phyloP scores from a whole-genome alignment of 2,329 filamentous ascomycete genomes.

The Sarocladium oryzae region DNA sequence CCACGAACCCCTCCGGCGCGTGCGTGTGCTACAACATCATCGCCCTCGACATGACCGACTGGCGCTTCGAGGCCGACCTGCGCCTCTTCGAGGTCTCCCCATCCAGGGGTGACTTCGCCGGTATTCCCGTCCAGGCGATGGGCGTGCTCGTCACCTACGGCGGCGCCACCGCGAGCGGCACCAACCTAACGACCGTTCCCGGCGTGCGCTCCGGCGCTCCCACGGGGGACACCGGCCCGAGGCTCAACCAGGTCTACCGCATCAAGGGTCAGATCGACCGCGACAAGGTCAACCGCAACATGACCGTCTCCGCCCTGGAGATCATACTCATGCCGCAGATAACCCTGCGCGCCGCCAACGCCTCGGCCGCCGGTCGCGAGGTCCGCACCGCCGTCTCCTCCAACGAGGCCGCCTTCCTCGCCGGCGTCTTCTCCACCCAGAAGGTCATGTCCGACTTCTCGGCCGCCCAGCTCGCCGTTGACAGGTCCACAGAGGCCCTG shows the following conservation, averaged over 20 bases:
- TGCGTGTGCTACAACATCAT: slow-evolving; percentile 80
- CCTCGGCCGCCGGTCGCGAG: slow-evolving; percentile 31
- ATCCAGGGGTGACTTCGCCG: slow-evolving; percentile 46
- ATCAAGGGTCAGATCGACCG: slow-evolving; percentile 54
- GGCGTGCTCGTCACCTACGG: slow-evolving; percentile 49
- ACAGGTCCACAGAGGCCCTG: slow-evolving; percentile 37
- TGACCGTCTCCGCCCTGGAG: slow-evolving; percentile 56
- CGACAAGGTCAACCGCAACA: slow-evolving; percentile 43
- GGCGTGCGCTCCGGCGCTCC: slow-evolving; percentile 14
- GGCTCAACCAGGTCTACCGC: slow-evolving; percentile 8
- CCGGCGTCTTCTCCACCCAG: slow-evolving; percentile 60
- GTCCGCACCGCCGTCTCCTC: slow-evolving; percentile 60
- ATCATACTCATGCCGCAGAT: slow-evolving; percentile 62
- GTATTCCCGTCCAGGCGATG: slow-evolving; percentile 45
- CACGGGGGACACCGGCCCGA: background rate
- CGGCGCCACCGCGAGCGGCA: slow-evolving; percentile 23
- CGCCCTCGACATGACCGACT: slow-evolving; percentile 58
- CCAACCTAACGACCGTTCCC: slow-evolving; percentile 19
- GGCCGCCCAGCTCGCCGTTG: slow-evolving; percentile 43
- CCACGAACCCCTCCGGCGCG: slow-evolving; percentile 68
- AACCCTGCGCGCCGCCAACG: slow-evolving; percentile 53
- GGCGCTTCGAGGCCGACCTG: slow-evolving; percentile 71
- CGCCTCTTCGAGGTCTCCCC: slow-evolving; percentile 64
- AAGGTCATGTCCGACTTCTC: slow-evolving; percentile 45
- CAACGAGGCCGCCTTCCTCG: slow-evolving; percentile 65